These are phyloP conservation scores for Graphilbum fragrans DNA, from an alignment of 2,329 filamentous ascomycete genomes.

Conservation along the genomic window DNA sequence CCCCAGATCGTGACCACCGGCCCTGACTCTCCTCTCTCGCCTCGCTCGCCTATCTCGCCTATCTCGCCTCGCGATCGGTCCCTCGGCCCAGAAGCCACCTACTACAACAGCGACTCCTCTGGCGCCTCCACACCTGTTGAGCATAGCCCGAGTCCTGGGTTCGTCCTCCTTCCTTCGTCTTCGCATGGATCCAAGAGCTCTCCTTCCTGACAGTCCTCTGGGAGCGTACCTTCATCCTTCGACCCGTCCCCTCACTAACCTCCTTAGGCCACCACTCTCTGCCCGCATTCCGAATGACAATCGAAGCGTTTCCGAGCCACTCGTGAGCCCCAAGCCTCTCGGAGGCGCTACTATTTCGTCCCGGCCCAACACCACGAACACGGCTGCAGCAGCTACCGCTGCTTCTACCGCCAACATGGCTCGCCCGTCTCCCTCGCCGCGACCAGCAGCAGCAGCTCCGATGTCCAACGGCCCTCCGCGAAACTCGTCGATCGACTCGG, in stretches of 20 bases:
- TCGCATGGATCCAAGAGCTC: not conserved
- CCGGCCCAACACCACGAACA: slow-evolving; percentile 34
- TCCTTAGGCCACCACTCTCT: slow-evolving; percentile 15
- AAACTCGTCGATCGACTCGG: slow-evolving; percentile 85
- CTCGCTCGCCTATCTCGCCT: slow-evolving; percentile 14
- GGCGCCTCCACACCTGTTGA: slow-evolving; percentile 19
- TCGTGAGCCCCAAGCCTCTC: slow-evolving; percentile 28
- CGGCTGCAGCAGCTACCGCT: slow-evolving; percentile 26
- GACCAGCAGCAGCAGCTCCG: slow-evolving; percentile 22
- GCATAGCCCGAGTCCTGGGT: slow-evolving; percentile 16
- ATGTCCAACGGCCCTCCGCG: slow-evolving; percentile 38
- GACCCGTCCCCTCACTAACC: too few species aligned
- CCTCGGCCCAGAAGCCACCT: slow-evolving; percentile 17
- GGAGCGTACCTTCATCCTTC: too few species aligned
- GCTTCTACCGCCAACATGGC: slow-evolving; percentile 16
- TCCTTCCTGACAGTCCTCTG: not conserved
- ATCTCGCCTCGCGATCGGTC: slow-evolving; percentile 9
- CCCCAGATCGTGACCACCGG: slow-evolving; percentile 20
- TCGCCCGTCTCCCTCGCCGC: slow-evolving; percentile 26
- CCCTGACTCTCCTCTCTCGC: slow-evolving; percentile 13
- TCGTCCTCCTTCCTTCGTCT: slow-evolving; percentile 10
- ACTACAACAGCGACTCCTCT: slow-evolving; percentile 25
- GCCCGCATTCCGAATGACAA: slow-evolving; percentile 34
- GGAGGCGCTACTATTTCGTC: slow-evolving; percentile 25
- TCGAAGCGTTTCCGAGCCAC: slow-evolving; percentile 30